A percentile compares a stretch with the other conserved stretches of the same genome.
phyloP scores from a whole-genome alignment of 1,284 basidiomycete genomes.

The Thecaphora frezii region DNA sequence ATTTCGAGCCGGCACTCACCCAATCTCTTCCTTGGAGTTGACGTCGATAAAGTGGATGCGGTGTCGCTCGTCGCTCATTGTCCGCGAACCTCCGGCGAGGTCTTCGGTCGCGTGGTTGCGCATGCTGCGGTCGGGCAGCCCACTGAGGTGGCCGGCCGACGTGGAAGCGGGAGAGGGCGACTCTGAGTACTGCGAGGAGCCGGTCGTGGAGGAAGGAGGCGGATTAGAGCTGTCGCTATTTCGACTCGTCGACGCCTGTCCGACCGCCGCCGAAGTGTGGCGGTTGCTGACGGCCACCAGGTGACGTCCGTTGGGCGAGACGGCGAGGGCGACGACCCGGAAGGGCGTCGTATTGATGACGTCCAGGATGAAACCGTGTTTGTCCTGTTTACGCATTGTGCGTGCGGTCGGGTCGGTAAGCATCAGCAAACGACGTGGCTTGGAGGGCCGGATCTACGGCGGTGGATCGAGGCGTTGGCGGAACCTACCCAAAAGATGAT shows the following conservation, averaged over 20 bases:
- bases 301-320: constrained; percentile 80
- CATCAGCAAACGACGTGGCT: no score
- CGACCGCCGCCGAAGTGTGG: constrained; percentile 10
- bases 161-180: constrained; percentile 13
- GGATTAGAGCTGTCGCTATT: constrained; percentile 5
- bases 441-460: no score
- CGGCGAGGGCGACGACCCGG: constrained; percentile 81
- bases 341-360: constrained; percentile 75
- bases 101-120: constrained; percentile 9
- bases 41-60: constrained; percentile 76
- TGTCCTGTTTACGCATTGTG: constrained; percentile 2
- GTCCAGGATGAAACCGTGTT: constrained; percentile 69
- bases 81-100: constrained; percentile 58
- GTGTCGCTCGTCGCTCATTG: constrained; percentile 60
- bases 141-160: constrained; percentile 6
- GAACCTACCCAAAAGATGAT: constrained; percentile 72
- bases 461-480: neutral
- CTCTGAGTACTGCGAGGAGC: constrained; percentile 23
- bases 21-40: constrained; percentile 61
- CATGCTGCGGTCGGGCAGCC: neutral
- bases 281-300: constrained; percentile 72
- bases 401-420: no score
- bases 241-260: constrained; percentile 4
- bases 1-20: constrained; percentile 52
- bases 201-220: constrained; percentile 15